Evolutionary conservation across 208 protist genomes (phyloP), one percentile per base, ranked within the genome.

Genomic region (Leishmania arabica): DNA sequence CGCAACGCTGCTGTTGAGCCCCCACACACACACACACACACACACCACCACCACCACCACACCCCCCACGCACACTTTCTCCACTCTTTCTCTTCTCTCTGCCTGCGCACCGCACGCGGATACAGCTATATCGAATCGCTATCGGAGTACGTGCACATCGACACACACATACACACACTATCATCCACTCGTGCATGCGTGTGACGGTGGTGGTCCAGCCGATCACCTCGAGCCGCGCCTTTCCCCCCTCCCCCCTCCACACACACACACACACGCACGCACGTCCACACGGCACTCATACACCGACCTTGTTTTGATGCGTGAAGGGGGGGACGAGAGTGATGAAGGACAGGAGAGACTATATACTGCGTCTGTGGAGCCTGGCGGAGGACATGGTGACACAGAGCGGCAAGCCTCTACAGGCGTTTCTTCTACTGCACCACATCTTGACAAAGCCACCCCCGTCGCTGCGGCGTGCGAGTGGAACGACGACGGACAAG

Each of bases 321-420:
- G 31, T 31, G 62, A 21, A 13, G 15, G 31, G 40, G 58, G 40
- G 45, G 24, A 1, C n/a, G 69, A 66, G 34, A 56, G 21, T 21
- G 4, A 82, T 81, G 76, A 76, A 75, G 17, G 75, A 84, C 19
- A 64, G 75, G 1, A 51, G 82, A n/a, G 21, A 68, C 24, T 73
- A 77, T 24, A 53, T 85, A 13, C 69, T 64, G 51, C 76, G 83
- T 17, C 66, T 84, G 60, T 88, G 88, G 75, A 75, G 58, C 17
- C 81, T 88, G 13, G 85, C 91, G 21, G 91, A 95, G 75, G 88
- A 90, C 21, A 81, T 95, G n/a, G 83, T 82, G 58, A 76, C 80
- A 1, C 77, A 79, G 6, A 65, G 80, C 5, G 82, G 88, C 31
- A 80, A 95, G 83, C 79, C 77, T 4, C 83, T 90, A 0, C 85